phyloP scores from a whole-genome alignment of 805 yeast species.

The Trichomonascus vanleenenianus region DNA sequence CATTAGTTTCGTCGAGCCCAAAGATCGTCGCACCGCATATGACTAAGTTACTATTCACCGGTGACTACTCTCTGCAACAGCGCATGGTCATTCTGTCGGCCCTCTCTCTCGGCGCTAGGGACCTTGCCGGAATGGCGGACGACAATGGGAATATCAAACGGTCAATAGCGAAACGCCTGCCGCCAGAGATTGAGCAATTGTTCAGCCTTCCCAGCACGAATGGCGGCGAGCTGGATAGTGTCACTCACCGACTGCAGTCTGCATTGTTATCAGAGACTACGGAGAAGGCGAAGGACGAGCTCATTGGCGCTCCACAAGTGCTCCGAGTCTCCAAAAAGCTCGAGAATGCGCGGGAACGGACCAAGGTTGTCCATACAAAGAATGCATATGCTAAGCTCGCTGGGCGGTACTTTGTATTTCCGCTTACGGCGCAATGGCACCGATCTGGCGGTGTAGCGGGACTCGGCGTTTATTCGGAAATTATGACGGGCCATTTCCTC shows the following conservation, averaged over 20 bases:
- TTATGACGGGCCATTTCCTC: constrained; percentile 51
- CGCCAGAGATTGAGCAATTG: constrained; percentile 38
- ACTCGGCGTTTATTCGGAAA: constrained; percentile 46
- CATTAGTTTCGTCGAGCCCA: constrained; percentile 53
- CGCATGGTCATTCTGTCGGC: constrained; percentile 62
- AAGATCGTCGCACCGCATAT: constrained; percentile 29
- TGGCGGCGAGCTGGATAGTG: constrained; percentile 15
- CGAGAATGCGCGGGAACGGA: constrained; percentile 10
- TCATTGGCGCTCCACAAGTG: constrained; percentile 22
- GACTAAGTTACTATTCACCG: constrained; percentile 44
- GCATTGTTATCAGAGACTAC: constrained; percentile 17
- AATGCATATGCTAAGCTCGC: constrained; percentile 38
- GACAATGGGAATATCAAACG: constrained; percentile 34
- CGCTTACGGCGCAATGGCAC: constrained; percentile 45
- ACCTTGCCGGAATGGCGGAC: constrained; percentile 56
- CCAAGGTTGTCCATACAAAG: constrained; percentile 13
- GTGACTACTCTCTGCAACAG: constrained; percentile 78
- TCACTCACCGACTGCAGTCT: constrained; percentile 17
- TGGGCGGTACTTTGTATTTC: constrained; percentile 42
- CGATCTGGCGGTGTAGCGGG: constrained; percentile 35
- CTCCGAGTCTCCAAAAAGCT: constrained; percentile 25
- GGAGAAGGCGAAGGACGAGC: constrained; percentile 18
- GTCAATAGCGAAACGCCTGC: constrained; percentile 39
- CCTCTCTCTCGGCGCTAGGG: constrained; percentile 64
- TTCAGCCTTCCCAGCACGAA: constrained; percentile 22